phyloP scores from a whole-genome alignment of 2,329 filamentous ascomycete genomes.

The Passalora sequoiae region DNA sequence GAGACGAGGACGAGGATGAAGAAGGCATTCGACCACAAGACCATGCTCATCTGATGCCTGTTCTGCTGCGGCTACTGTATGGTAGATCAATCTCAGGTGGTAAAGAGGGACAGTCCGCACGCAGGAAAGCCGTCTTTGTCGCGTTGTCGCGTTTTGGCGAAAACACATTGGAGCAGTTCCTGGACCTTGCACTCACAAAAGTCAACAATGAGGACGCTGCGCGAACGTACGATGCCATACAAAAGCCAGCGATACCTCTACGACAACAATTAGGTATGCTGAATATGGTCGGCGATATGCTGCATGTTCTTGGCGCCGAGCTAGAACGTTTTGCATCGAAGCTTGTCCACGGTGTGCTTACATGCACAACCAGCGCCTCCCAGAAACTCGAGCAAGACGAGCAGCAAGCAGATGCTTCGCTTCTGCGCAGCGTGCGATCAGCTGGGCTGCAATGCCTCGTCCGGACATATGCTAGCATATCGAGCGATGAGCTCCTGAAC shows the following conservation, averaged over 20 bases:
- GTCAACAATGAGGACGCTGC: constrained; percentile 40
- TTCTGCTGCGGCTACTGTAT: constrained; percentile 81
- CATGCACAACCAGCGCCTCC: constrained; percentile 56
- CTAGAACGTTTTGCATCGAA: constrained; percentile 62
- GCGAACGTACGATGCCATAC: background rate
- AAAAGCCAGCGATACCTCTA: constrained; percentile 27
- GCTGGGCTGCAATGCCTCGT: constrained; percentile 78
- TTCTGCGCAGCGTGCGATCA: constrained; percentile 62
- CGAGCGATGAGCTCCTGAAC: constrained; percentile 63
- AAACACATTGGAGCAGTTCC: constrained; percentile 70
- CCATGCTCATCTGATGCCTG: constrained; percentile 68
- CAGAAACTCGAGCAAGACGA: constrained; percentile 27
- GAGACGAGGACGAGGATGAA: constrained; percentile 46
- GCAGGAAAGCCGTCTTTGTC: constrained; percentile 67
- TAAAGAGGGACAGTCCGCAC: constrained; percentile 73
- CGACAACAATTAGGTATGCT: constrained; percentile 85
- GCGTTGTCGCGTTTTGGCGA: constrained; percentile 72
- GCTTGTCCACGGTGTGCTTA: constrained; percentile 72
- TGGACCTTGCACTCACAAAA: constrained; percentile 67
- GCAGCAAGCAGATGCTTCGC: constrained; percentile 43
- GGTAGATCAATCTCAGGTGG: constrained; percentile 79
- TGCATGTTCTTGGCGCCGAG: constrained; percentile 74
- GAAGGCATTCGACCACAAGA: constrained; percentile 70
- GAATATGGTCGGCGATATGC: constrained; percentile 83
- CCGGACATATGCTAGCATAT: constrained; percentile 68